Base-by-base conservation (phyloP, 108 stramenopile genomes). In the Schizochytrium sp. region DNA sequence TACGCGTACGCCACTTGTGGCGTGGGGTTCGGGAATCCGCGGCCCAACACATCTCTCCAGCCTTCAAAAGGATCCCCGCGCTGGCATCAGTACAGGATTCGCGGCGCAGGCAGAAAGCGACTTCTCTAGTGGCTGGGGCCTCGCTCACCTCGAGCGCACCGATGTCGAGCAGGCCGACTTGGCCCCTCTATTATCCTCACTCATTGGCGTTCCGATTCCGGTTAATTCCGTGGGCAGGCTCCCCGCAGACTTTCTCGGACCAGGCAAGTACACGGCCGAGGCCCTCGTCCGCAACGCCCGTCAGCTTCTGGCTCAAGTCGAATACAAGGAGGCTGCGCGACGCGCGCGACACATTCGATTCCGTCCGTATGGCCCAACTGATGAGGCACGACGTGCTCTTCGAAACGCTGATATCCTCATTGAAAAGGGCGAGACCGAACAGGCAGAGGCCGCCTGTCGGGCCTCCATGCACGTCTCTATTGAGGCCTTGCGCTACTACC, bases 161-260 rank as follows among this genome's bases (percentile, higher is more conserved):
- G 76, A 83, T 23, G 76, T 83, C 51, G 76, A 83, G 51, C 76
- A 83, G 51, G 76, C 76, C 45, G 76, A 83, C 51, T 0, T 83
- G 8, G 76, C 76, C 23, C 76, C 76, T 28, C 28, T 83, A 23
- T 12, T 83, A 6, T 4, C 76, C 16, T 83, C 76, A 23, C 51
- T 83, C n/a, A 83, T 83, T 83, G 76, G 76, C 6, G 76, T 83
- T 12, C 76, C 76, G 6, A 4, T 53, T 55, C 76, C 76, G 6
- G 76, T 83, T 12, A 83, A 83, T 23, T 83, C 76, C 48, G 76
- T 83, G 6, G 76, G 76, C 12, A 21, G 76, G n/a, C 76, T 83
- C 45, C 76, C 76, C 16, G 45, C n/a, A 6, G 48, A 12, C 45
- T 83, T 53, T 34, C 51, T 83, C 23, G 28, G 4, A 12, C 45